These are phyloP conservation scores for Sporodiniella umbellata DNA, from an alignment of 371 early-diverging fungal genomes.

Conservation along the genomic window DNA sequence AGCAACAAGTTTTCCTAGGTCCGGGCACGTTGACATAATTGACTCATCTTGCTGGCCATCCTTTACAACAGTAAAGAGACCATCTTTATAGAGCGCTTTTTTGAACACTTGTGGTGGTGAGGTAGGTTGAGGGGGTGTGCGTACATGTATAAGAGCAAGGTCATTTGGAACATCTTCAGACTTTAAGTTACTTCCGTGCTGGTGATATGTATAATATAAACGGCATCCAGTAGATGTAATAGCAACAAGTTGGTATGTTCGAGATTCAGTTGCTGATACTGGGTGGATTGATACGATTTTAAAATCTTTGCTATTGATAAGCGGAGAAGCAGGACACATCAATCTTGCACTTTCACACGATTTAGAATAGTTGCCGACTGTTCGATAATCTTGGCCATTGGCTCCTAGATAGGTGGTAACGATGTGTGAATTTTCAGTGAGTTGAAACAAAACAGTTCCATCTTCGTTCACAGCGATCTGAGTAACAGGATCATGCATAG, in stretches of 20 bases:
- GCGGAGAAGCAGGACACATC: slow-evolving; percentile 35
- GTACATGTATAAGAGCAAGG: slow-evolving; percentile 65
- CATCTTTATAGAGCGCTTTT: slow-evolving; percentile 58
- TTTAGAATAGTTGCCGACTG: slow-evolving; percentile 15
- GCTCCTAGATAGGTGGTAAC: slow-evolving; percentile 47
- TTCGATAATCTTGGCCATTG: slow-evolving; percentile 17
- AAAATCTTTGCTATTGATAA: slow-evolving; percentile 36
- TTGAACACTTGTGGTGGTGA: slow-evolving; percentile 44
- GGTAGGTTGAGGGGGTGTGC: slow-evolving; percentile 44
- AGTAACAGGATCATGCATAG: slow-evolving; percentile 43
- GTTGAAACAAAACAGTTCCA: slow-evolving; percentile 30
- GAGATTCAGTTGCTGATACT: slow-evolving; percentile 56
- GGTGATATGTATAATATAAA: slow-evolving; percentile 62
- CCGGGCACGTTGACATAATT: slow-evolving; percentile 58
- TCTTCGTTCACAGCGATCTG: slow-evolving; percentile 61
- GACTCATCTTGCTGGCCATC: slow-evolving; percentile 54
- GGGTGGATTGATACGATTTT: slow-evolving; percentile 66
- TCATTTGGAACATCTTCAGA: slow-evolving; percentile 29
- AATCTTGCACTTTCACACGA: slow-evolving; percentile 33
- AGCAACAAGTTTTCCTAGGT: slow-evolving; percentile 53
- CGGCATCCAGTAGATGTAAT: slow-evolving; percentile 69
- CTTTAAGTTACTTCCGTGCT: slow-evolving; percentile 4
- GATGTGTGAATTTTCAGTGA: slow-evolving; percentile 56
- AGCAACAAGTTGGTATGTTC: slow-evolving; percentile 61
- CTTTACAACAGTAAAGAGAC: slow-evolving; percentile 57